Percentiles rank a stretch among this genome's conserved stretches.
Conservation (phyloP, 106 monocot genomes). For the Amphibolis antarctica region DNA sequence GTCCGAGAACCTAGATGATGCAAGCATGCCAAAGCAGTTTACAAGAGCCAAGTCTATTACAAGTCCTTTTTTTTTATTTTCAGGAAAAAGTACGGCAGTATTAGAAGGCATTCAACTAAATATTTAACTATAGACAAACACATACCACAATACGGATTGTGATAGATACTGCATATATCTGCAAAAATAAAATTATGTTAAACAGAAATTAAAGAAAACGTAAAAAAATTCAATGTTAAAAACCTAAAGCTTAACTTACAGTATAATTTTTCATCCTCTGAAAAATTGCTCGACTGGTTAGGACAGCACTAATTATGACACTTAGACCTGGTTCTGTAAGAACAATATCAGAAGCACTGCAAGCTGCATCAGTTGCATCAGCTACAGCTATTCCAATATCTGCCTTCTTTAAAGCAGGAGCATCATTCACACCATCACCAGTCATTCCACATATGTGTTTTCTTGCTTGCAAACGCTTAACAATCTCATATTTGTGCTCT, state of each 20-base stretch:
- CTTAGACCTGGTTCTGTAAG: slow-evolving; percentile 75
- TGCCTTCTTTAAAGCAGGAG: slow-evolving; percentile 91
- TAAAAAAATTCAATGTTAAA: not conserved
- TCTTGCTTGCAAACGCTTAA: slow-evolving; percentile 79
- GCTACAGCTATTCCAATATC: slow-evolving; percentile 94
- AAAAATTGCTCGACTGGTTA: slow-evolving; percentile 78
- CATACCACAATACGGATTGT: slow-evolving; percentile 95
- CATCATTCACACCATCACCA: slow-evolving; percentile 97
- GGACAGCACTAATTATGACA: slow-evolving; percentile 80
- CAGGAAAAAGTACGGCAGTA: too few species aligned
- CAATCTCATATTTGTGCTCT: slow-evolving; percentile 96
- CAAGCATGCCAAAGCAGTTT: too few species aligned
- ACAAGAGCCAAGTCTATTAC: too few species aligned
- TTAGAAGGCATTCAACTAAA: too few species aligned
- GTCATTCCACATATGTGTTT: slow-evolving; percentile 97
- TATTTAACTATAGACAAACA: not conserved
- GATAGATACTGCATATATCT: slow-evolving; percentile 96
- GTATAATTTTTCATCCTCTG: slow-evolving; percentile 87
- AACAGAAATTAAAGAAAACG: not conserved
- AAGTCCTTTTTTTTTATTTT: too few species aligned
- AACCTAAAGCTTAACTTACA: slow-evolving; percentile 12
- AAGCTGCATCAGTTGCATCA: slow-evolving; percentile 96
- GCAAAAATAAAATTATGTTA: slow-evolving; percentile 20
- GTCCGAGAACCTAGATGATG: too few species aligned
- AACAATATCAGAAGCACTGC: slow-evolving; percentile 94